Evolutionary conservation across 768 basidiomycete genomes (phyloP), one percentile per base, ranked within the genome.

Genomic region (Ramaria rubella): DNA sequence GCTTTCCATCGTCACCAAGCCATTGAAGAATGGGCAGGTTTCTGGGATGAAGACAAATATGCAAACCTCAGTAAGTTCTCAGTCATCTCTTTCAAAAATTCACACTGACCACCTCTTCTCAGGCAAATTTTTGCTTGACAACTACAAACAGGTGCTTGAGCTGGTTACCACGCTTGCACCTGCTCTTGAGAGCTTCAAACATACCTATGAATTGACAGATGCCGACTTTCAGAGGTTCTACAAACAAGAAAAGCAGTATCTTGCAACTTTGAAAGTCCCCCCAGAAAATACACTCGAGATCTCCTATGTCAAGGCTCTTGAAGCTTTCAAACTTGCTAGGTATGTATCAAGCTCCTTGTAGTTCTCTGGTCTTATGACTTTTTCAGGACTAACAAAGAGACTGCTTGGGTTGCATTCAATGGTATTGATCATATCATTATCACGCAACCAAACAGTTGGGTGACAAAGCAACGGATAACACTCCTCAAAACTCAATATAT

Each of bases 41-140:
- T 68, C 12, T 71, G 71, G 69, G 69, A 56, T 58, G 52, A 58
- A 1, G 69, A 73, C 5, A 71, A 72, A 55, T 69, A 72, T 36
- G 34, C 55, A 17, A 69, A 68, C 51, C 59, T 70, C 1, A 68
- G 67, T 31, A 58, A 59, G 24, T 24, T 34, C 40, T 36, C 45
- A 14, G 8, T 21, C 24, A 34, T 21, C 30, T 46, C 45, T 40
- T 45, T 29, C 31, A 58, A 52, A 26, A 34, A 12, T 36, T 38
- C 9, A 11, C 8, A 38, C 14, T 34, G 17, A 15, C 29, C 38
- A n/a, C 33, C 27, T 23, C 65, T 64, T 11, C 14, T n/a, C 21
- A 52, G 51, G 51, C 19, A 21, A 42, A 24, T 55, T 55, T 21
- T 29, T 55, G 6, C 23, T 40, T 5, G 33, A 55, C 24, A 55